phyloP scores from a whole-genome alignment of 345 rosid species.

The Salix brachista region DNA sequence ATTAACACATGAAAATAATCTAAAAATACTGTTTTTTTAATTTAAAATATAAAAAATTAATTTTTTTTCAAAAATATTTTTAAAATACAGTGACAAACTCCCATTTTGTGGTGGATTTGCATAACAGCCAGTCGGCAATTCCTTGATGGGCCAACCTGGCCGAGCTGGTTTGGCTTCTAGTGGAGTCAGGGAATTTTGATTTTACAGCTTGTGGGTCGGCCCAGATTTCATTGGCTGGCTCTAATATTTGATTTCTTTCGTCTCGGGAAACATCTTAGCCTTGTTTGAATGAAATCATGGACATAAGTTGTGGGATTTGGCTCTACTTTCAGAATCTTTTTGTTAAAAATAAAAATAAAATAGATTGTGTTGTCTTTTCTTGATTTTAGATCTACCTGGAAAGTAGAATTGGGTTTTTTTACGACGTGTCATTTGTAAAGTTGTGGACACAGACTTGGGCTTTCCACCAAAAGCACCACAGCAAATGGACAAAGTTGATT shows the following conservation, averaged over 20 bases:
- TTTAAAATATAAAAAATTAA: too few species aligned
- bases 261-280: not conserved
- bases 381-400: not conserved
- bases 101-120: not conserved
- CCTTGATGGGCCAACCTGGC: slow-evolving; percentile 31
- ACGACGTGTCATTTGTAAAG: not conserved
- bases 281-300: not conserved
- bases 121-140: slow-evolving; percentile 20
- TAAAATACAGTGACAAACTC: too few species aligned
- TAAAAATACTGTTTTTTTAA: too few species aligned
- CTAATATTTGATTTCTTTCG: not conserved
- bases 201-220: slow-evolving; percentile 18
- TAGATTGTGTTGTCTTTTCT: not conserved
- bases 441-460: not conserved
- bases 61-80: too few species aligned
- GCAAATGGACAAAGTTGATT: not conserved
- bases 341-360: fast-evolving
- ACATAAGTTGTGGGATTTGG: not conserved
- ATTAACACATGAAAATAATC: fast-evolving
- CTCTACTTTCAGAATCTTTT: not conserved
- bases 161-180: slow-evolving; percentile 24
- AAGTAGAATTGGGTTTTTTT: not conserved
- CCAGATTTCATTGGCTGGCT: not conserved
- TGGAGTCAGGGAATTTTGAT: slow-evolving; percentile 7
- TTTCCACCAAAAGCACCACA: not conserved